Percentiles rank a stretch among this genome's conserved stretches.
phyloP scores from a whole-genome alignment of 177 flowering plant species.

The Tripterygium wilfordii region DNA sequence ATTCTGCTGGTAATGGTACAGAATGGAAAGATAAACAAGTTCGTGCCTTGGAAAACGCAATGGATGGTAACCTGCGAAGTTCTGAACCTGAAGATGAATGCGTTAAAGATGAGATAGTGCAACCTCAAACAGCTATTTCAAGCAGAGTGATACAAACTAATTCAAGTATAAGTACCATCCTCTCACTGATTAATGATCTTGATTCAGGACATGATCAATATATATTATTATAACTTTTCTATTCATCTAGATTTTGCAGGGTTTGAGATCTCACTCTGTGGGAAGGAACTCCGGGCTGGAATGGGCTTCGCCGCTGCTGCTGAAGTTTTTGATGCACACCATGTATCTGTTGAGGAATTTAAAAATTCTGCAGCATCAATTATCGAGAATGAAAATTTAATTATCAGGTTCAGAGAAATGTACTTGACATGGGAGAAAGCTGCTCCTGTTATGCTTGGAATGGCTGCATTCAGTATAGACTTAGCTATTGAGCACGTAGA shows the following conservation, averaged over 20 bases:
- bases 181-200: neutral
- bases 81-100: conserved; percentile 17
- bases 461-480: conserved; percentile 70
- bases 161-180: conserved; percentile 28
- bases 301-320: conserved; percentile 73
- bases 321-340: conserved; percentile 63
- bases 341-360: conserved; percentile 60
- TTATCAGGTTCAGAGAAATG: conserved; percentile 48
- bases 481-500: conserved; percentile 48
- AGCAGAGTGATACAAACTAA: conserved; percentile 19
- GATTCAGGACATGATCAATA: neutral
- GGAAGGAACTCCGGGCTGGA: conserved; percentile 58
- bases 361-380: conserved; percentile 53
- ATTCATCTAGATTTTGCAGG: conserved; percentile 37
- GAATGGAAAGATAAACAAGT: conserved; percentile 25
- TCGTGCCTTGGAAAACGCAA: conserved; percentile 10
- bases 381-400: conserved; percentile 59
- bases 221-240: neutral
- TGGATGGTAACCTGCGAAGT: conserved; percentile 11
- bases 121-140: conserved; percentile 19
- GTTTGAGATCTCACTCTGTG: conserved; percentile 82
- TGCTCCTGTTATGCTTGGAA: conserved; percentile 75
- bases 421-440: conserved; percentile 86
- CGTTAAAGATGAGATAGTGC: conserved; percentile 14
- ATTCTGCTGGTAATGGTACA: conserved; percentile 13